phyloP scores from a whole-genome alignment of 352 stramenopile species.

The Phytophthora capsici region DNA sequence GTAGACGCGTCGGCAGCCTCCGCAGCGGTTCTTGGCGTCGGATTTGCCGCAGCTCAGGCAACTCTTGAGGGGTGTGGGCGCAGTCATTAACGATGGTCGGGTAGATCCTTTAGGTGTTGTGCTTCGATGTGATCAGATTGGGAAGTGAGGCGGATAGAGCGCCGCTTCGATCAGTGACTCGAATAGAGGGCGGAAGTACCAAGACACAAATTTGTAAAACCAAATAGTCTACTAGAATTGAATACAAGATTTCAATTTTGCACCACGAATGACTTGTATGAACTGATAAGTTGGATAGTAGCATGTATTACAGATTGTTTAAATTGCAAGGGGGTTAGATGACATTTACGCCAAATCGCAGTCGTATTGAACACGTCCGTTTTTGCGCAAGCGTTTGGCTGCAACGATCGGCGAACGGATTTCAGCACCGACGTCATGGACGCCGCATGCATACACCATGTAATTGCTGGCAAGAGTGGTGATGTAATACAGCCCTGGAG shows the following conservation, averaged over 20 bases:
- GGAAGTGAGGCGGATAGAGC: conserved; percentile 20
- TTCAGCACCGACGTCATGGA: conserved; percentile 3
- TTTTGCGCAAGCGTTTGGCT: conserved; percentile 1
- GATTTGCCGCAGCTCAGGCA: conserved; percentile 55
- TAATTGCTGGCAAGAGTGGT: no score
- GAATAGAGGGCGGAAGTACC: conserved; percentile 14
- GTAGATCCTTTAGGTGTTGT: not conserved
- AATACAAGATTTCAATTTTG: no score
- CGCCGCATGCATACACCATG: not conserved
- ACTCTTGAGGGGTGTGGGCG: conserved; percentile 11
- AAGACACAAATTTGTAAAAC: not conserved
- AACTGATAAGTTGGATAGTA: no score
- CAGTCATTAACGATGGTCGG: conserved; percentile 7
- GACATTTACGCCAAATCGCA: not conserved
- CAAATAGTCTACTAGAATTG: no score
- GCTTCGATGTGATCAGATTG: conserved; percentile 28
- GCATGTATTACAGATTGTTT: no score
- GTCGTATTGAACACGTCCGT: conserved; percentile 10
- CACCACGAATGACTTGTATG: no score
- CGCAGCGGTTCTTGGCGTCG: conserved; percentile 75
- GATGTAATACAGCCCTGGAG: no score
- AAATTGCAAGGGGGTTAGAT: no score
- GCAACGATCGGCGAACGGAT: not conserved
- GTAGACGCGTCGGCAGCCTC: conserved; percentile 69
- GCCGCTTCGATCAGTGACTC: conserved; percentile 12